Base-by-base conservation (phyloP, 306 rosid species). In the Fagus sylvatica region DNA sequence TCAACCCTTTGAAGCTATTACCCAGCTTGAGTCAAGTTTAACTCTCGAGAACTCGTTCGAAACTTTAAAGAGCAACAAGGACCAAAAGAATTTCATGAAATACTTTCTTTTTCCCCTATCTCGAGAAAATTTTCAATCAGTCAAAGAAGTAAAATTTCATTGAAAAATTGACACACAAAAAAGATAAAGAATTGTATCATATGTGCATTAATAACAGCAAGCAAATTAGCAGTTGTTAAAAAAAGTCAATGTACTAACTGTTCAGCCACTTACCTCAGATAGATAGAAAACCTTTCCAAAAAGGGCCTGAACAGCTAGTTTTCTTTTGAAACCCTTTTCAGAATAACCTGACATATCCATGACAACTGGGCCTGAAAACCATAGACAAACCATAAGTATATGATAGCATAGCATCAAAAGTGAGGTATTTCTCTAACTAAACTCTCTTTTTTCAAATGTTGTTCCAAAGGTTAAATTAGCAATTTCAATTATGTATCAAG, bases 301-400 rank as follows among this genome's bases (percentile, higher is more conserved):
- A 53, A 95, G 97, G 46, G 90, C 86, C 82, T 92, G 96, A 70
- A 92, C 93, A 32, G 98, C 98, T 73, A 95, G 85, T 81, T 95
- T 95, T 89, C 98, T 89, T 86, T 95, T 95, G 85, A 95, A 95
- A 83, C 98, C 98, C 87, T 69, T 91, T 85, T 95, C 98, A 39
- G 97, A 84, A 80, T 95, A 95, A 77, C 98, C 98, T 16, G 98
- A 79, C 74, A 81, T 72, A 46, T 92, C 84, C 98, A 92, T 83
- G 75, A 95, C 97, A 79, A 92, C 89, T 32, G 98, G 98, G 53
- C 98, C 97, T 95, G 91, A 74, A 85, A 81, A 76, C 71, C 61
- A 76, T 55, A 85, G 43, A 72, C 76, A 78, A 43, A 69, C 48
- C 56, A 69, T 78, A 22, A 22, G 74, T 69, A 78, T 79, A 68